Evolutionary conservation across 129 eudicot genomes (phyloP), one percentile per base, ranked within the genome.

Genomic region (Flaveria bidentis): DNA sequence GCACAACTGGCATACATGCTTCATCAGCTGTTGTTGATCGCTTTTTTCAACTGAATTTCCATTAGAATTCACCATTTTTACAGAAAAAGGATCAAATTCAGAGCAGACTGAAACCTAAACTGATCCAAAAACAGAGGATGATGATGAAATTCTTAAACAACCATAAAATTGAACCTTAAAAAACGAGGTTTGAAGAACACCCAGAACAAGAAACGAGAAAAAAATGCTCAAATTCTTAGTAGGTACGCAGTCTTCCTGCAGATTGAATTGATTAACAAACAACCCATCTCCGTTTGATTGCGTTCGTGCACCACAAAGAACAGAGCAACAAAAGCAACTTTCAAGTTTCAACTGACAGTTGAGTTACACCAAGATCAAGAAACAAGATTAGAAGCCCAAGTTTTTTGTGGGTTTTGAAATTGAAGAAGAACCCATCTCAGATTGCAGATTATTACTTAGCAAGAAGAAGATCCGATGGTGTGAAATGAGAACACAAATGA

Each of bases 1-100:
- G 77, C 98, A 94, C 73, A 88, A 78, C 82, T 86, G 87, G 83
- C 98, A 94, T 56, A 75, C 51, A 50, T 91, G 96, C 47, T 88
- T 90, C 75, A 71, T 26, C 71, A 71, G 14, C 75, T 88, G 82
- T 47, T 84, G 91, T 47, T 84, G 91, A 86, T 84, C 85, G 76
- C 76, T 77, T 65, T 82, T 78, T n/a, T 77, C 73, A 80, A 84
- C 78, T 47, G 84, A 85, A 71, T 69, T 69, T 8, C 13, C 56
- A 22, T 61, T 14, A 49, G 75, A 85, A 33, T 69, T 41, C 64
- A 15, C 71, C 77, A 73, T 44, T 64, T 50, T 67, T 14, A 12
- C 22, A 28, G 0, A 15, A 72, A 3, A 71, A 62, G 50, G 60
- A 30, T 79, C 83, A 65, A 73, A 73, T n/a, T 63, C 67, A 82